These are phyloP conservation scores for Diaporthe sp. DNA, from an alignment of 2,329 filamentous ascomycete species.

Conservation along the genomic window DNA sequence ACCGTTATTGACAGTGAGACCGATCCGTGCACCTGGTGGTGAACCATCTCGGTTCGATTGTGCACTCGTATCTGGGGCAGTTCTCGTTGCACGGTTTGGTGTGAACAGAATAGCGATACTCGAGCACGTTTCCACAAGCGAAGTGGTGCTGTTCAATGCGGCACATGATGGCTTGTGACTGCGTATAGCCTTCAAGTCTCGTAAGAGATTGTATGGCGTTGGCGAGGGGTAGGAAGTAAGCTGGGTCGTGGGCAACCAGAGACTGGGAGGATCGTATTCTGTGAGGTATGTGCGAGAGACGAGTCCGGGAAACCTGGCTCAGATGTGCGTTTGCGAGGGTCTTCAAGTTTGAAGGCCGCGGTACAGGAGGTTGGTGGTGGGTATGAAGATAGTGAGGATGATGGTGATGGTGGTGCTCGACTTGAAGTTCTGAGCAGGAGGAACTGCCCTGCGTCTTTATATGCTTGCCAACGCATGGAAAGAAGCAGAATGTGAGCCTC, in stretches of 20 bases:
- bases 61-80: constrained; percentile 4
- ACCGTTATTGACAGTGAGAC: not conserved
- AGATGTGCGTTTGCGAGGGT: constrained; percentile 2
- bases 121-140: constrained; percentile 25
- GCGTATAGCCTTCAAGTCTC: not conserved
- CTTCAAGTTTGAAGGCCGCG: constrained; percentile 21
- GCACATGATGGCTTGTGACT: constrained; percentile 34
- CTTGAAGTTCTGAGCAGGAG: constrained; percentile 19
- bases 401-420: constrained; percentile 39
- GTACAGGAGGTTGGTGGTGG: not conserved
- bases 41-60: not conserved
- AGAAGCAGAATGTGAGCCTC: constrained; percentile 37
- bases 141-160: constrained; percentile 23
- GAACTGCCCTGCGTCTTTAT: constrained; percentile 38
- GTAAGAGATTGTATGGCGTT: not conserved
- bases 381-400: constrained; percentile 15
- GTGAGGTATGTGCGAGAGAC: not conserved
- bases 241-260: not conserved
- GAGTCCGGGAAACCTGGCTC: not conserved
- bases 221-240: not conserved
- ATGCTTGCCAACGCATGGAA: constrained; percentile 36
- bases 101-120: not conserved
- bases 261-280: not conserved
- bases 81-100: not conserved
- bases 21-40: not conserved